Base-by-base conservation (phyloP, 441 rosid genomes). In the Erodium texanum region DNA sequence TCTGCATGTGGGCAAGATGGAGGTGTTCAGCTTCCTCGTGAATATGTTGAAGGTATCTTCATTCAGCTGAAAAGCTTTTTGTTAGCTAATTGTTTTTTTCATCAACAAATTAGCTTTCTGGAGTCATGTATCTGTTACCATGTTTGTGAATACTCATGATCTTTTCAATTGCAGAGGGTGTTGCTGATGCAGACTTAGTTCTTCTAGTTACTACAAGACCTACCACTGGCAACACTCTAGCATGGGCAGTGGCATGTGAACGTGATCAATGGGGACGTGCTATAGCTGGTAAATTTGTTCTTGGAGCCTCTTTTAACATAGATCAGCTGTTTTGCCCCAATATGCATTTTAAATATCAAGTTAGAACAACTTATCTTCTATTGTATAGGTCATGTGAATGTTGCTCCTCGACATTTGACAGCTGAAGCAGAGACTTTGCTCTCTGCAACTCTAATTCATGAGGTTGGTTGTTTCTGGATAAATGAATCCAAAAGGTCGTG, bases 191-290 rank as follows among this genome's bases (percentile, higher is more conserved):
- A 19, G 98, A 95, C 82, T 85, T 95, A 72, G 98, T 95, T 69
- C 92, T 95, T 18, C 76, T 92, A 82, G 99, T 95, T 65, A 92
- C 99, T 24, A 92, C 99, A 70, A 88, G 99, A 78, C 99, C 99
- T 68, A 95, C 99, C 74, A 95, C 98, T 10, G 98, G 98, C 71
- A 95, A 95, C 84, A 95, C 99, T 50, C 88, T 95, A 74, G 98
- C 99, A 56, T 95, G 99, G 99, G 98, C 98, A 20, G 99, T 95
- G 72, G 99, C 98, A 68, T 95, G 99, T 68, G 98, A 95, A 73
- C 94, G 98, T 61, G 99, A 95, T 80, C 99, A 95, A 54, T 95
- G 99, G 98, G 99, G 99, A 45, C 96, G 99, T 65, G 98, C 99
- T 65, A 85, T 95, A 73, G 99, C 99, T 79, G 99, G 99, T 88